Evolutionary conservation across 2,329 filamentous ascomycete genomes (phyloP), one percentile per base, ranked within the genome.

Genomic region (Penicillium sp.): DNA sequence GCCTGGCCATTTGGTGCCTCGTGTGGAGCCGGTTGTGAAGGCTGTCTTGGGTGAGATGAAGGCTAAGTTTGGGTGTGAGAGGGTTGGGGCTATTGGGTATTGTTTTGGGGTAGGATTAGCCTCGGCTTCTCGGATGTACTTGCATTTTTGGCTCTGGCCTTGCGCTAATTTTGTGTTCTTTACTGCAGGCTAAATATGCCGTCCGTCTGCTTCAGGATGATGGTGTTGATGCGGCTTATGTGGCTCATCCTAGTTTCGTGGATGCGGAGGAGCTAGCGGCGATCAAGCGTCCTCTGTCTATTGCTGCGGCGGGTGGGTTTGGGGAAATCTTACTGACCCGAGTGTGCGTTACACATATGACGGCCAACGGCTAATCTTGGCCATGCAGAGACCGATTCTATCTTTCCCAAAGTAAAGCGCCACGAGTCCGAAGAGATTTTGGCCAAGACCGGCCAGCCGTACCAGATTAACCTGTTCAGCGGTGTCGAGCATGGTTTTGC

Each of bases 231-330:
- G 89, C 84, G 49, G 90, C 88, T 40, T 93, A 83, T 75, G 75
- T 87, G 14, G 90, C 90, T 1, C 91, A 93, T 75, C 90, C 90
- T 0, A 88, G 85, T 51, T 92, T 92, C 63, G 87, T 93, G 13
- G 81, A 85, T 0, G 79, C 84, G 59, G 83, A 84, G 0, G 89
- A 91, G 76, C 80, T 91, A 55, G 77, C 79, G 14, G 84, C 82
- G 43, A 87, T 91, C 69, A 82, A 80, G 7, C 86, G 84, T 0
- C 88, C 89, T 0, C 75, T 91, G 2, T 85, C 85, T 49, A 89
- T 92, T 71, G 80, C 87, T 19, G 87, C 78, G 38, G 78, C 76
- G 56, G 65, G 68, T 71, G 19, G 61, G 62, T 59, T n/a, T 22
- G 19, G 8, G 10, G 4, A 13, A 14, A 10, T 43, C 30, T 19